Evolutionary conservation across 2,329 filamentous ascomycete genomes (phyloP), one percentile per base, ranked within the genome.

Genomic region (Cordyceps farinosa): DNA sequence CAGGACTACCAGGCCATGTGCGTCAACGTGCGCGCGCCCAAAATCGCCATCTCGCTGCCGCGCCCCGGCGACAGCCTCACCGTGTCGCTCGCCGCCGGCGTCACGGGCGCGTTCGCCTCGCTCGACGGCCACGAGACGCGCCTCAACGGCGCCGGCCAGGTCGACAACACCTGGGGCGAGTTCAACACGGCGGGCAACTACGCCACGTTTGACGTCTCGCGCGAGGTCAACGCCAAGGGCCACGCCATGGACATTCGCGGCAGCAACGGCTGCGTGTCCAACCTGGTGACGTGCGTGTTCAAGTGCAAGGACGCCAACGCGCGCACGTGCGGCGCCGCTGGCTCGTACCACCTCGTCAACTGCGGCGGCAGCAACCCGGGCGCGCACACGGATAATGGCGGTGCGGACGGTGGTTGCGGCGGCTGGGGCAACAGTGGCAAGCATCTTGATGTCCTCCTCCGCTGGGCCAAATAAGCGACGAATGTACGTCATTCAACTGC

Each of bases 81-180:
- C 54, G 65, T 80, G 30, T 78, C 77, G 38, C 72, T 76, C 45
- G 74, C 70, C 32, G 70, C 71, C 54, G 72, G 69, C 48, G 70
- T 76, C 5, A 72, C 75, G 29, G 74, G 76, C 30, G 78, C 73
- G 15, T 80, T 75, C 69, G 69, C 77, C 3, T 70, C 73, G 22
- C 70, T 77, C 30, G 75, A 72, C 69, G 62, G 67, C 64, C 45
- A 51, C 34, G 60, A 62, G 53, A 73, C 70, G 5, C 36, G 65
- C 13, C 69, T 74, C 64, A 76, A 72, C 42, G 61, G 64, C 61
- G 72, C 66, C 60, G 78, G 78, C 36, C 77, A 77, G 67, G 67
- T 79, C 54, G 66, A 69, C 66, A 75, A 80, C 67, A 79, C 78
- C 38, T 80, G 78, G 76, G 75, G 72, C 62, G 79, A 81, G 72